phyloP scores from a whole-genome alignment of 345 rosid genomes.

The Cardamine chenopodiifolia region DNA sequence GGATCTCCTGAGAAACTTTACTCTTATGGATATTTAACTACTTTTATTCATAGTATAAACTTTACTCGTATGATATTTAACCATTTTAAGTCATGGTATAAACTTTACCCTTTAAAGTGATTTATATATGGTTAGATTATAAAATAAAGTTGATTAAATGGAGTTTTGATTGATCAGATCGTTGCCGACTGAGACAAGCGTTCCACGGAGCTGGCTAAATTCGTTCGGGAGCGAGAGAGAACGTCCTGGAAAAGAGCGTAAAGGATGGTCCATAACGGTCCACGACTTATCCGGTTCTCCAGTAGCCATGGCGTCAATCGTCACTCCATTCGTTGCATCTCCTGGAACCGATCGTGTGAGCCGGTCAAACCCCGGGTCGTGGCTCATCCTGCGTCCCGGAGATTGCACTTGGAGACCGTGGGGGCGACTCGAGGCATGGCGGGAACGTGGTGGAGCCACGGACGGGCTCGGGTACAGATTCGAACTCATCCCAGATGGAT shows the following conservation, averaged over 20 bases:
- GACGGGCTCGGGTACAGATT: conserved; percentile 80
- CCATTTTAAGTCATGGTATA: background rate
- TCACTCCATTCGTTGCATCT: conserved; percentile 83
- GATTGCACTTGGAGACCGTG: conserved; percentile 89
- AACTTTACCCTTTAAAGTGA: background rate
- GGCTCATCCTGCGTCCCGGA: conserved; percentile 88
- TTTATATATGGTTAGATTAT: background rate
- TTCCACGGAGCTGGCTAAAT: conserved; percentile 68
- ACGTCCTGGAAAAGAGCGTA: conserved; percentile 70
- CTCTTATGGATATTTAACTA: conserved; percentile 29
- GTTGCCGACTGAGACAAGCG: conserved; percentile 53
- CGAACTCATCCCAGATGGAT: conserved; percentile 66
- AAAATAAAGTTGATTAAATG: background rate
- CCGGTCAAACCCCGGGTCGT: conserved; percentile 83
- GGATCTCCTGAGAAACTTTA: conserved; percentile 23
- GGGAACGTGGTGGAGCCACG: conserved; percentile 77
- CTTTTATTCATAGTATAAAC: conserved; percentile 4
- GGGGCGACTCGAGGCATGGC: conserved; percentile 96
- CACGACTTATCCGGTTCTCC: conserved; percentile 95
- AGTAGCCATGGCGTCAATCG: conserved; percentile 79
- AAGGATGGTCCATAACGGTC: conserved; percentile 92
- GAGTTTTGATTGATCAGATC: conserved; percentile 50
- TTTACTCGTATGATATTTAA: conserved; percentile 28
- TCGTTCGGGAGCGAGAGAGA: conserved; percentile 89
- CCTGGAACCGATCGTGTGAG: conserved; percentile 88